Evolutionary conservation across 1,284 basidiomycete genomes (phyloP), one percentile per base, ranked within the genome.

Genomic region (Xerocomus nothofagi): DNA sequence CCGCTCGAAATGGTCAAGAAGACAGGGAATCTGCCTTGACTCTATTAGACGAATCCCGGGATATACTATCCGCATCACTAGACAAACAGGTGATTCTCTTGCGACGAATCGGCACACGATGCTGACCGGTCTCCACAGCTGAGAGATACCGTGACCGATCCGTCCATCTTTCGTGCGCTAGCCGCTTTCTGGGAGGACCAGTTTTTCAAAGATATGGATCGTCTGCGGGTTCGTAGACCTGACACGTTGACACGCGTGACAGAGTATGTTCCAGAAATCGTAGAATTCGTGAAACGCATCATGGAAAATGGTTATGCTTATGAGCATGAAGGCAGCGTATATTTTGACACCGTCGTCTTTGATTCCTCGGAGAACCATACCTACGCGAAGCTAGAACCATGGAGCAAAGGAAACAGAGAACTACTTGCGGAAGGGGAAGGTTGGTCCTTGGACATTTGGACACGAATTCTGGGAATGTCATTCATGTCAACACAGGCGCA

Each of bases 251-350:
- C 97, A 3, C 86, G 97, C 33, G 97, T 99, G 14, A 96, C 93
- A 15, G 97, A 99, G 70, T 99, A 94, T 70, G 88, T 99, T 12
- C 92, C 94, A 8, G 95, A 99, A 71, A 93, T 98, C 57, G 91
- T 94, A 45, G 70, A 80, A 1, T 99, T 96, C 66, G 89, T 98
- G 18, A 80, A 95, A 65, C 76, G 80, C 39, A 94, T 99, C 65
- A 77, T 97, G 56, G 72, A 81, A 50, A 95, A 96, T 53, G 96
- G 95, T 0, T 98, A 86, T 63, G 97, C 84, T 4, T 99, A 99
- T 68, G 89, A 84, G 57, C 79, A 81, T 6, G 88, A 90, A 57
- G 93, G 93, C 15, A 93, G 86, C 66, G 88, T 99, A 12, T 99
- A 97, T 75, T 99, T 99, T 62, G 93, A 99, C 70, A 97, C 94